Evolutionary conservation across 108 stramenopile genomes (phyloP), one percentile per base, ranked within the genome.

Genomic region (Cyclotella atomus): DNA sequence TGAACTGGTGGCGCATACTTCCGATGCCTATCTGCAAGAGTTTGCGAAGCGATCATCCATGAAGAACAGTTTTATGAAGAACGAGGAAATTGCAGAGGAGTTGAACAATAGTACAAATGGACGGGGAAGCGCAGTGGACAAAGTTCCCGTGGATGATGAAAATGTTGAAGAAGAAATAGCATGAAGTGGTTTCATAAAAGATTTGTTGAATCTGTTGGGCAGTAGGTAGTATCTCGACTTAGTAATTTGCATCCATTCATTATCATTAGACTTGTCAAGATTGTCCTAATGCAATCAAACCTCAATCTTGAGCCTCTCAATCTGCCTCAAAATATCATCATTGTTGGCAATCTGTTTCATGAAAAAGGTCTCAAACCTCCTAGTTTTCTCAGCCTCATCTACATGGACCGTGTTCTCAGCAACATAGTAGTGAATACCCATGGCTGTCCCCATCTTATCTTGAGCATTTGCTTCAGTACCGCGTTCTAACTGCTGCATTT

Each of bases 331-430:
- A 70, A 94, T 89, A 30, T 91, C 93, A 38, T 65, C 76, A 29
- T 87, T 89, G 64, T 92, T 89, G 17, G 59, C 59, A 68, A 87
- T 90, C 67, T 91, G 89, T 44, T 83, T 83, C 81, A 94, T 84
- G 63, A 94, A 94, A 84, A 85, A 94, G 45, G 86, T 92, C 73
- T 94, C 93, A 66, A 90, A 94, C 59, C 91, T 83, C 69, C 91
- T 86, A 55, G 86, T 79, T 77, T 91, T 91, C 65, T 94, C 93
- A 2, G 93, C 89, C 75, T 90, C 93, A 62, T 94, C 91, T 19
- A 94, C 85, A 63, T 94, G 91, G 17, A 92, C 89, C 24, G 87
- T 81, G 47, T 87, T 84, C 20, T 73, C 85, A 0, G 76, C 59
- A 1, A 79, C 66, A 55, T 87, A 85, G 64, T 87, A 94, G 55